phyloP scores from a whole-genome alignment of 495 filamentous ascomycete genomes.

The Penicillium goetzii region DNA sequence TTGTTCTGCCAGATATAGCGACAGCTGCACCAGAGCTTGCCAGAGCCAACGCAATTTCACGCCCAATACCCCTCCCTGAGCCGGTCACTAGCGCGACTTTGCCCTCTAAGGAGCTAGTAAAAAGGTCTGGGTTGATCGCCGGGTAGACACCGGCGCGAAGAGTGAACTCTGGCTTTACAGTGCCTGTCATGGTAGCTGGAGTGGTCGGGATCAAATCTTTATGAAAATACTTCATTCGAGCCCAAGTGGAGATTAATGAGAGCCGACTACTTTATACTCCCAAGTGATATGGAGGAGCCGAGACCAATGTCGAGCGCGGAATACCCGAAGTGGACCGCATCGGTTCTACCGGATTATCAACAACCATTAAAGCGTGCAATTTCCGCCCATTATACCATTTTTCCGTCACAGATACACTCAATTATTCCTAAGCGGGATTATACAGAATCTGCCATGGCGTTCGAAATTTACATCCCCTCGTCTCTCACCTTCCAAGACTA shows the following conservation, averaged over 20 bases:
- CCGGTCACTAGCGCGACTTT: conserved; percentile 72
- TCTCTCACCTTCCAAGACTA: conserved; percentile 34
- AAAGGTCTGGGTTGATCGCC: not conserved
- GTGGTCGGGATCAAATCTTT: not conserved
- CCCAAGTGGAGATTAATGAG: not conserved
- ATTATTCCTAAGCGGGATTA: not conserved
- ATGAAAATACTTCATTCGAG: not conserved
- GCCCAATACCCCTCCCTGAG: conserved; percentile 71
- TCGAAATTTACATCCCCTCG: conserved; percentile 32
- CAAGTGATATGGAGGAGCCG: not conserved
- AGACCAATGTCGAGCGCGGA: not conserved
- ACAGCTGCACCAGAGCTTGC: conserved; percentile 78
- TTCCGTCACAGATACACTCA: not conserved
- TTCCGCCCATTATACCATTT: not conserved
- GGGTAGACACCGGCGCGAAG: not conserved
- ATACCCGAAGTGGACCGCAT: conserved; percentile 2
- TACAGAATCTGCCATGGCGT: not conserved
- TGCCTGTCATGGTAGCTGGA: not conserved
- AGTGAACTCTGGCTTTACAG: not conserved
- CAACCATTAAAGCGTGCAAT: not conserved
- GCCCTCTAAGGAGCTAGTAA: not conserved
- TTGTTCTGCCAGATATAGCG: conserved; percentile 30
- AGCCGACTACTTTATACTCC: not conserved
- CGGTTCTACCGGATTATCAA: not conserved
- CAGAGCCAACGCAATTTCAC: conserved; percentile 63